Base-by-base conservation (phyloP, 1,139 yeast genomes). In the Pichia sp. region DNA sequence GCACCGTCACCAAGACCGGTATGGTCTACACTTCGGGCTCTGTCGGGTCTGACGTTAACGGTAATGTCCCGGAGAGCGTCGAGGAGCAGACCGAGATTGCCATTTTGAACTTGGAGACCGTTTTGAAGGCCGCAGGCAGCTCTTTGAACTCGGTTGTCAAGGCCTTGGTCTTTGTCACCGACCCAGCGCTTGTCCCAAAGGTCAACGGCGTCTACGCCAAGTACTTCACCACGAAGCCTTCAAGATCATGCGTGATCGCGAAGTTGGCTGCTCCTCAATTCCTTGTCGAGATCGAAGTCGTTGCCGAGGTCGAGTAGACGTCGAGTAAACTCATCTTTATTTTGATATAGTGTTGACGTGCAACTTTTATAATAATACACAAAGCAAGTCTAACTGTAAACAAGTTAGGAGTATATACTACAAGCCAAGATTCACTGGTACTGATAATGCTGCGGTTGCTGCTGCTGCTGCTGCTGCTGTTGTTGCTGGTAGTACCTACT, bases 61-160 rank as follows among this genome's bases (percentile, higher is more conserved):
- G 77, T 1, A 69, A 65, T 42, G 64, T 72, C 33, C 77, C 80
- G 20, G 75, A 70, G 29, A 66, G 72, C 20, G 68, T 76, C 51
- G 78, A 68, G 49, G 72, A 70, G 46, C 83, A 78, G 65, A 73
- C 79, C n/a, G 70, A 64, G 55, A 64, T 71, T 56, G 80, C 79
- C 16, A 73, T 77, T 58, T 68, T 68, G 42, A 75, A 75, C 64
- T 71, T 81, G 56, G 71, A 73, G 58, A 71, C 69, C 6, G 74
- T 78, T 8, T 69, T 80, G 55, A 72, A 72, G 58, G 73, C 75
- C 14, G 73, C 73, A 30, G 76, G 75, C 8, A 61, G 73, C 3
- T 69, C 73, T 1, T 44, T 72, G 20, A 71, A 67, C 51, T 68
- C 71, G 49, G 76, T 74, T n/a, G 65, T 73, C 61, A 74, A 75